These are phyloP conservation scores for Dendrobium chrysotoxum DNA, from an alignment of 106 monocot species.

Conservation along the genomic window DNA sequence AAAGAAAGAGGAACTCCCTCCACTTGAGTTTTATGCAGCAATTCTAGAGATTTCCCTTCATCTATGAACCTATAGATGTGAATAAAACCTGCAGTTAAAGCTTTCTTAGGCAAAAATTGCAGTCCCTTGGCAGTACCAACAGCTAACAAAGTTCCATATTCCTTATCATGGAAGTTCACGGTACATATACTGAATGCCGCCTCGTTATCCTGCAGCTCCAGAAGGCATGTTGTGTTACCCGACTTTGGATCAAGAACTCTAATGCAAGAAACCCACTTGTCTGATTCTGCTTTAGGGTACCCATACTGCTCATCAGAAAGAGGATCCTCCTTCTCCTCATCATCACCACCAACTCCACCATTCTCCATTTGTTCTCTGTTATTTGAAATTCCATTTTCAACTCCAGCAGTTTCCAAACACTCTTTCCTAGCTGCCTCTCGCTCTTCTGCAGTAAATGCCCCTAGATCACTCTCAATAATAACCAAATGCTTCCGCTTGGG, in stretches of 20 bases:
- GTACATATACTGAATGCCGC: constrained; percentile 92
- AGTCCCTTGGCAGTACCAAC: constrained; percentile 90
- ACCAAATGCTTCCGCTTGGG: constrained; percentile 69
- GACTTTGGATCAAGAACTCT: constrained; percentile 83
- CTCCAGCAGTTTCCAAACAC: constrained; percentile 60
- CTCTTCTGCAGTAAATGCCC: constrained; percentile 93
- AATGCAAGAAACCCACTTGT: constrained; percentile 96
- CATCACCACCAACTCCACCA: constrained; percentile 41
- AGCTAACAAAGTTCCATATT: constrained; percentile 81
- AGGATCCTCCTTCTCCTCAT: constrained; percentile 68
- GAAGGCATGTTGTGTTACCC: constrained; percentile 64
- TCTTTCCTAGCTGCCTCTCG: constrained; percentile 84
- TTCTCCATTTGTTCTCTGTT: constrained; percentile 57
- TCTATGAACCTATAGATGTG: constrained; percentile 94
- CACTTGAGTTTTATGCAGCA: constrained; percentile 93
- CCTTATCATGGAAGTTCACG: constrained; percentile 98
- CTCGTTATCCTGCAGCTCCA: constrained; percentile 94
- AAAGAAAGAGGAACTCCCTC: constrained; percentile 88
- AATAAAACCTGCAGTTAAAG: constrained; percentile 57
- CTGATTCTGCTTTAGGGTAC: constrained; percentile 84
- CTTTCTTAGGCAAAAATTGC: constrained; percentile 81
- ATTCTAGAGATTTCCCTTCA: constrained; percentile 81
- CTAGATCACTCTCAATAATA: constrained; percentile 92
- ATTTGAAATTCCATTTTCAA: constrained; percentile 74
- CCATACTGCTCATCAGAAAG: constrained; percentile 95